Evolutionary conservation across 2,329 filamentous ascomycete genomes (phyloP).

Genomic region (Chaetomiaceae sp.): DNA sequence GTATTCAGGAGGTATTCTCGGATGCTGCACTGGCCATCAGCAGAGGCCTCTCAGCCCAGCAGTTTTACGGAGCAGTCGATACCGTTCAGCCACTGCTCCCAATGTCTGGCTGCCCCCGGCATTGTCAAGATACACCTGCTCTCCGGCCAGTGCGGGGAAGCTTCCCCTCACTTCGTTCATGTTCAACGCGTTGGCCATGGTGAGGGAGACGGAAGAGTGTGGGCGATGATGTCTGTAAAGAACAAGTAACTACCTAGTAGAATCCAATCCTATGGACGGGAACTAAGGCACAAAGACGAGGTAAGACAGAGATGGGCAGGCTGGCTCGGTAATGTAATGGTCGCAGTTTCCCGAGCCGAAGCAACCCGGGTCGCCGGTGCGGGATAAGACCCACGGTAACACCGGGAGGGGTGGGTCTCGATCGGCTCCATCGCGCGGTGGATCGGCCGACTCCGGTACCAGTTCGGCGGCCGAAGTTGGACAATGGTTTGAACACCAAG

Average conservation of each 20-base stretch:
- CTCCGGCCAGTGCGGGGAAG: slow-evolving; percentile 61
- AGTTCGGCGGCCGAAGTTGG: neutral
- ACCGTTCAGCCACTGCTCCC: slow-evolving; percentile 63
- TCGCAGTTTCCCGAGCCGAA: neutral
- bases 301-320: too few species aligned
- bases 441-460: neutral
- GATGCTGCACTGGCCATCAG: slow-evolving; percentile 45
- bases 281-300: too few species aligned
- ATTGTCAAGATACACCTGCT: slow-evolving; percentile 73
- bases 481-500: neutral
- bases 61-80: slow-evolving; percentile 14
- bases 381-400: neutral
- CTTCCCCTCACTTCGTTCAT: slow-evolving; percentile 51
- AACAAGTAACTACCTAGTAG: too few species aligned
- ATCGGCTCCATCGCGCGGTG: neutral
- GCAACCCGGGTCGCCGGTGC: neutral
- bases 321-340: too few species aligned
- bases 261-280: too few species aligned
- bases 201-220: neutral
- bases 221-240: neutral
- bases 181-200: slow-evolving; percentile 37
- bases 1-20: slow-evolving; percentile 60
- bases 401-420: neutral
- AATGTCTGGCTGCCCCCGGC: slow-evolving; percentile 71
- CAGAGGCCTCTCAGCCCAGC: neutral